A percentile compares a stretch with the other conserved stretches of the same genome.
These are phyloP conservation scores for Dothidotthia symphoricarpi DNA, from an alignment of 2,329 filamentous ascomycete genomes.

Conservation along the genomic window DNA sequence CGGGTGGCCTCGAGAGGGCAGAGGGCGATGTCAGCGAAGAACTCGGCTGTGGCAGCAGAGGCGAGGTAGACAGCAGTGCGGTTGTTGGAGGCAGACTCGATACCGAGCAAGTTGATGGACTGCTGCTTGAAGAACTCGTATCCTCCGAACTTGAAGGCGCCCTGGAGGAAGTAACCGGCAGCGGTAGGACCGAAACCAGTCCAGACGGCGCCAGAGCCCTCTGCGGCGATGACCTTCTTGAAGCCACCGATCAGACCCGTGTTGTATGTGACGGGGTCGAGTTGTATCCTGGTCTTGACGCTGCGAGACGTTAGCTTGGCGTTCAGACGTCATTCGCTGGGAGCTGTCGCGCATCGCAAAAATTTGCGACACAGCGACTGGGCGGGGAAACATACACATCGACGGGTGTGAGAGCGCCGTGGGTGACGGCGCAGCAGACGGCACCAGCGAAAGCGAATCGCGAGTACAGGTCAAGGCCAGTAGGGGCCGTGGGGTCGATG, in stretches of 20 bases:
- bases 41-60: slow-evolving; percentile 60
- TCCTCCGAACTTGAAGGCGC: slow-evolving; percentile 89
- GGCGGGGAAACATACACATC: slow-evolving; percentile 80
- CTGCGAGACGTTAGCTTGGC: slow-evolving; percentile 49
- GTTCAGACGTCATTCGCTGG: slow-evolving; percentile 14
- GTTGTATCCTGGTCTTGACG: slow-evolving; percentile 94
- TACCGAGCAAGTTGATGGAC: slow-evolving; percentile 75
- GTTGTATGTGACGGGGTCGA: slow-evolving; percentile 88
- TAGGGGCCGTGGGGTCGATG: slow-evolving; percentile 54
- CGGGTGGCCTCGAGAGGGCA: slow-evolving; percentile 91
- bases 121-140: slow-evolving; percentile 98
- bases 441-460: slow-evolving; percentile 97
- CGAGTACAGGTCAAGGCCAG: slow-evolving; percentile 76
- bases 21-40: slow-evolving; percentile 75
- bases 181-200: slow-evolving; percentile 83
- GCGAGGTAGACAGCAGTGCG: slow-evolving; percentile 78
- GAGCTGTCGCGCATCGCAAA: slow-evolving; percentile 10
- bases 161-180: slow-evolving; percentile 91
- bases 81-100: slow-evolving; percentile 67
- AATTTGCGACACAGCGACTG: slow-evolving; percentile 30
- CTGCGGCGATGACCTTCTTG: slow-evolving; percentile 72
- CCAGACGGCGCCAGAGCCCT: slow-evolving; percentile 82
- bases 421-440: slow-evolving; percentile 96
- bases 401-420: slow-evolving; percentile 94
- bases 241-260: slow-evolving; percentile 81